Conservation (phyloP, 2,329 filamentous ascomycete species). For the Cladophialophora chaetospira region DNA sequence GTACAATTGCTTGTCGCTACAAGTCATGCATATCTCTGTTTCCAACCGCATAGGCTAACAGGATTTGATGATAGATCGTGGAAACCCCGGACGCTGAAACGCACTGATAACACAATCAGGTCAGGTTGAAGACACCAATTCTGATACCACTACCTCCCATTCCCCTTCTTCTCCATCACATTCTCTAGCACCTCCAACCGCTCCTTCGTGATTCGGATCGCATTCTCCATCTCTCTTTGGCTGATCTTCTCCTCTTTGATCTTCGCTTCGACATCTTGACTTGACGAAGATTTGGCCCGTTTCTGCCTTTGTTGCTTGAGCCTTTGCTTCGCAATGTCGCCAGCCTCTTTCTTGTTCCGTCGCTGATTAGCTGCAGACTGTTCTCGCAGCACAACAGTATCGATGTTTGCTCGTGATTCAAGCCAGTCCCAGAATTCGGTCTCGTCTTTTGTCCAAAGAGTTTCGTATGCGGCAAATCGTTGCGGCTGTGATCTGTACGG, state of each 20-base stretch:
- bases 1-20: too few relatives aligned
- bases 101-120: too few relatives aligned
- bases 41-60: too few relatives aligned
- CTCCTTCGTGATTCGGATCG: slow-evolving; percentile 84
- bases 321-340: slow-evolving; percentile 33
- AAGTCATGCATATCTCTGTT: too few relatives aligned
- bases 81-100: too few relatives aligned
- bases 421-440: slow-evolving; percentile 91
- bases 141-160: neutral
- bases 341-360: neutral
- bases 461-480: slow-evolving; percentile 80
- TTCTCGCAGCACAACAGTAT: slow-evolving; percentile 50
- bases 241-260: slow-evolving; percentile 69
- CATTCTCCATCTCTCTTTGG: slow-evolving; percentile 73
- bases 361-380: slow-evolving; percentile 8
- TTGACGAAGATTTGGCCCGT: slow-evolving; percentile 31
- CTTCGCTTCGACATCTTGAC: slow-evolving; percentile 56
- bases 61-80: too few relatives aligned
- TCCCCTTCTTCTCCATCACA: slow-evolving; percentile 59
- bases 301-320: slow-evolving; percentile 34
- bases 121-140: neutral
- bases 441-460: slow-evolving; percentile 88
- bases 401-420: slow-evolving; percentile 79
- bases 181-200: slow-evolving; percentile 74
- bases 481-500: slow-evolving; percentile 55